Conservation (phyloP, 768 basidiomycete species). For the Lactarius hatsudake region DNA sequence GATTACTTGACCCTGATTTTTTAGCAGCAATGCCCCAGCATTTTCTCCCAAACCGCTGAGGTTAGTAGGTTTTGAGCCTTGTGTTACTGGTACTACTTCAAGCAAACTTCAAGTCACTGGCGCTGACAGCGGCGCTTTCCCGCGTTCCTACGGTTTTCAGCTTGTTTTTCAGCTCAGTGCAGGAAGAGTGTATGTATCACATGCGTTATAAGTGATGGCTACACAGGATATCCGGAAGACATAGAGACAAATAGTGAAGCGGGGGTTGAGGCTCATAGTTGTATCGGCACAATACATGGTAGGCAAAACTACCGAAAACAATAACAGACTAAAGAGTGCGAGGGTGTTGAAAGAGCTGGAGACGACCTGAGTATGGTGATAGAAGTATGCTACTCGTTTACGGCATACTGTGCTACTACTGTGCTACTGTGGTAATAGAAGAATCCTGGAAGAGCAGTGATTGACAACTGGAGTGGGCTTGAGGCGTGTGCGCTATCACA, state of each 20-base stretch:
- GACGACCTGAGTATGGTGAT: constrained; percentile 6
- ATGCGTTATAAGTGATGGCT: too few species aligned
- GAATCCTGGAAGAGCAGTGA: constrained; percentile 15
- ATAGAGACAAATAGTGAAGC: not conserved
- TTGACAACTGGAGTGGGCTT: constrained; percentile 5
- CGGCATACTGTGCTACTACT: constrained; percentile 8
- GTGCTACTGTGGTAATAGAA: constrained; percentile 20
- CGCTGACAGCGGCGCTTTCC: too few species aligned
- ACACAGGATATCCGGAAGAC: not conserved
- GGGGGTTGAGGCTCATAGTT: constrained; percentile 10
- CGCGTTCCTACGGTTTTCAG: too few species aligned
- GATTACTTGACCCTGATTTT: too few species aligned
- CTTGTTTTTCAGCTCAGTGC: too few species aligned
- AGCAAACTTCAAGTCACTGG: too few species aligned
- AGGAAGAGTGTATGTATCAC: too few species aligned
- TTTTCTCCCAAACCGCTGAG: too few species aligned
- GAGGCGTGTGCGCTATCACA: constrained; percentile 1
- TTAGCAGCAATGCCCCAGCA: too few species aligned
- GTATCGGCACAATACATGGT: constrained; percentile 10
- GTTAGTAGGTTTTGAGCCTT: too few species aligned
- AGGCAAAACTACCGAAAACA: constrained; percentile 1
- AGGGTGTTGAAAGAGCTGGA: not conserved
- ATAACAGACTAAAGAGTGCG: not conserved
- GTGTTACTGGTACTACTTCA: too few species aligned
- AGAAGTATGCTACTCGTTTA: constrained; percentile 2